Percentiles rank a stretch among this genome's conserved stretches.
Evolutionary conservation across 768 basidiomycete species (phyloP).

Genomic region (Suillus placidus): DNA sequence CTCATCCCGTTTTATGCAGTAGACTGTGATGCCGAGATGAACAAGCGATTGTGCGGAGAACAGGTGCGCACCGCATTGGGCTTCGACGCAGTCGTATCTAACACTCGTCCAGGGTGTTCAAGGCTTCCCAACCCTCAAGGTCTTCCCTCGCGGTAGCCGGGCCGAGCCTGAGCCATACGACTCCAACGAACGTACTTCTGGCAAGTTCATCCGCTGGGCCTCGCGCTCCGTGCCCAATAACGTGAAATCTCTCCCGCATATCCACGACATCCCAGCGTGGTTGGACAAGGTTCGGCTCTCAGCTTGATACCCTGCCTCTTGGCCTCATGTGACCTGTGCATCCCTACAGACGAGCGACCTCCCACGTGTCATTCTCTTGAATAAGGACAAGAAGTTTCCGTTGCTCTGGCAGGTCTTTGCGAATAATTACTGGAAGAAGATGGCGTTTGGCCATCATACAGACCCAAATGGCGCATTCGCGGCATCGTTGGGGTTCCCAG

Average conservation of each 20-base stretch:
- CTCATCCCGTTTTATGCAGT: slow-evolving; percentile 88
- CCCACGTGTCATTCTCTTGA: slow-evolving; percentile 67
- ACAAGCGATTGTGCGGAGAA: slow-evolving; percentile 81
- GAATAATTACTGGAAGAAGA: slow-evolving; percentile 66
- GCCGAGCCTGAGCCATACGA: slow-evolving; percentile 68
- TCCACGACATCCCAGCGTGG: slow-evolving; percentile 67
- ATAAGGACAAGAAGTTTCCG: slow-evolving; percentile 76
- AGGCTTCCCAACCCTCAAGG: slow-evolving; percentile 94
- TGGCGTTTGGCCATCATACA: slow-evolving; percentile 64
- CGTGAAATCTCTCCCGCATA: slow-evolving; percentile 59
- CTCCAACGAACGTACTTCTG: slow-evolving; percentile 68
- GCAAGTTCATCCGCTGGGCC: slow-evolving; percentile 75
- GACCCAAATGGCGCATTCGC: slow-evolving; percentile 68
- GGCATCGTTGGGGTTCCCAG: slow-evolving; percentile 59
- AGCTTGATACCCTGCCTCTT: background rate
- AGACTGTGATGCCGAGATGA: slow-evolving; percentile 85
- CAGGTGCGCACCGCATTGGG: slow-evolving; percentile 47
- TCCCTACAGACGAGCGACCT: slow-evolving; percentile 40
- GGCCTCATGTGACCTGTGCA: slow-evolving; percentile 1
- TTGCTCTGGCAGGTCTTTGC: slow-evolving; percentile 80
- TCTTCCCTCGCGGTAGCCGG: slow-evolving; percentile 77
- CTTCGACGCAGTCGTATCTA: background rate
- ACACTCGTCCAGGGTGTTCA: slow-evolving; percentile 57
- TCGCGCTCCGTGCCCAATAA: slow-evolving; percentile 73
- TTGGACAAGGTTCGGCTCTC: slow-evolving; percentile 56